A percentile compares a stretch with the other conserved stretches of the same genome.
Conservation (phyloP, 768 basidiomycete genomes). For the Phanerochaete sordida region DNA sequence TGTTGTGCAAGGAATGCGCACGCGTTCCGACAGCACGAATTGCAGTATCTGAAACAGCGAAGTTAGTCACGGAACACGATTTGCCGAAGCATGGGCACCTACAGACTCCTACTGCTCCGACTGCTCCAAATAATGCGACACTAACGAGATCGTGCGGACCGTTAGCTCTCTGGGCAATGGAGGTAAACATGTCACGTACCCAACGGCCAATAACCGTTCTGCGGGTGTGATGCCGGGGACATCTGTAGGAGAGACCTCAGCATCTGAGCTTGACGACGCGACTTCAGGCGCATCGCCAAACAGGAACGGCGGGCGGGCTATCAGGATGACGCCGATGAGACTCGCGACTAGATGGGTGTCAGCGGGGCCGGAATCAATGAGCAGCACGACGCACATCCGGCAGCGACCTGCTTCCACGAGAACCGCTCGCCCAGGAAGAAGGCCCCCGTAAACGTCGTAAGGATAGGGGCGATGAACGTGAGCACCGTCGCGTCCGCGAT, state of each 20-base stretch:
- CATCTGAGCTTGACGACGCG: background rate
- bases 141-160: slow-evolving; percentile 29
- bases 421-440: slow-evolving; percentile 60
- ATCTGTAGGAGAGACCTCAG: background rate
- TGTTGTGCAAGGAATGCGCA: slow-evolving; percentile 70
- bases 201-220: slow-evolving; percentile 57
- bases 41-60: slow-evolving; percentile 34
- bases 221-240: slow-evolving; percentile 9
- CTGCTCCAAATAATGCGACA: slow-evolving; percentile 60
- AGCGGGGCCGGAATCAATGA: background rate
- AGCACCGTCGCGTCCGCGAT: slow-evolving; percentile 77
- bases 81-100: slow-evolving; percentile 23
- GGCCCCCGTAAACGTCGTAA: slow-evolving; percentile 58
- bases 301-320: slow-evolving; percentile 73
- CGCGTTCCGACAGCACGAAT: slow-evolving; percentile 71
- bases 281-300: slow-evolving; percentile 43
- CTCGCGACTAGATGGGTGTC: slow-evolving; percentile 45
- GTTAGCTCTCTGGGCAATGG: background rate
- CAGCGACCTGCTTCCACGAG: slow-evolving; percentile 50
- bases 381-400: slow-evolving; percentile 28
- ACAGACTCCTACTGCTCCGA: slow-evolving; percentile 69
- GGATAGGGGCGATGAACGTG: slow-evolving; percentile 68
- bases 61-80: background rate
- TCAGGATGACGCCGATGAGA: slow-evolving; percentile 73
- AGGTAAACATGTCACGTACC: slow-evolving; percentile 26